A percentile compares a stretch with the other conserved stretches of the same genome.
Evolutionary conservation across 192 early-diverging fungal genomes (phyloP).

Genomic region (Umbelopsis ramanniana): DNA sequence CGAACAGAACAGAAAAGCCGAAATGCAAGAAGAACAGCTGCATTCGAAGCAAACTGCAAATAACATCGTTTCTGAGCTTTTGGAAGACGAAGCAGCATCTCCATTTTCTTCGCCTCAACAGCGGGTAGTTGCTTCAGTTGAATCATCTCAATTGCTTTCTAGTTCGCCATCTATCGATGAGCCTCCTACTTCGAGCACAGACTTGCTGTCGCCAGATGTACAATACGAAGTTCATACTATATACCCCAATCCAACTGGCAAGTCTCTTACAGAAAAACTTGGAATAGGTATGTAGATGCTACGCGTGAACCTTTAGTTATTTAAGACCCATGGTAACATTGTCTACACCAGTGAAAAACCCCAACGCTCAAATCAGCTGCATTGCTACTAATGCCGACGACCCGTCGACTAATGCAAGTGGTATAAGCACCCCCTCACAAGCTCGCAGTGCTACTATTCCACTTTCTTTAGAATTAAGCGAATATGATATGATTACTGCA

Average conservation of each 20-base stretch:
- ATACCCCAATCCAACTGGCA: slow-evolving; percentile 1
- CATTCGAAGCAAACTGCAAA: no score
- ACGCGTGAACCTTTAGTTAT: no score
- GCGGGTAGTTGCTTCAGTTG: neutral
- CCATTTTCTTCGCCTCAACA: neutral
- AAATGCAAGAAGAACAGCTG: no score
- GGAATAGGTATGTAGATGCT: neutral
- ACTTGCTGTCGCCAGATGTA: slow-evolving; percentile 4
- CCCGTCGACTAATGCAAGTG: no score
- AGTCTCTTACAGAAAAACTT: neutral
- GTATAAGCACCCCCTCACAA: neutral
- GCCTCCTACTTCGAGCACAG: slow-evolving; percentile 2
- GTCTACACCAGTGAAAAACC: no score
- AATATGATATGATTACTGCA: neutral
- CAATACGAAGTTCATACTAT: neutral
- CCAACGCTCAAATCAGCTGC: no score
- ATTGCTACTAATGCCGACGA: no score
- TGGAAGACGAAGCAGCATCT: neutral
- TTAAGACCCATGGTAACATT: no score
- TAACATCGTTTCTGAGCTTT: no score
- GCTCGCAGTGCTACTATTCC: slow-evolving; percentile 14
- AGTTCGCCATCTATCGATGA: neutral
- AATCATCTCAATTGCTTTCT: neutral
- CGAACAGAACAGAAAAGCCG: no score
- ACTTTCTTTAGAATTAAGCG: neutral